Evolutionary conservation across 2,329 filamentous ascomycete genomes (phyloP).

Genomic region (Monosporascus cannonballus): DNA sequence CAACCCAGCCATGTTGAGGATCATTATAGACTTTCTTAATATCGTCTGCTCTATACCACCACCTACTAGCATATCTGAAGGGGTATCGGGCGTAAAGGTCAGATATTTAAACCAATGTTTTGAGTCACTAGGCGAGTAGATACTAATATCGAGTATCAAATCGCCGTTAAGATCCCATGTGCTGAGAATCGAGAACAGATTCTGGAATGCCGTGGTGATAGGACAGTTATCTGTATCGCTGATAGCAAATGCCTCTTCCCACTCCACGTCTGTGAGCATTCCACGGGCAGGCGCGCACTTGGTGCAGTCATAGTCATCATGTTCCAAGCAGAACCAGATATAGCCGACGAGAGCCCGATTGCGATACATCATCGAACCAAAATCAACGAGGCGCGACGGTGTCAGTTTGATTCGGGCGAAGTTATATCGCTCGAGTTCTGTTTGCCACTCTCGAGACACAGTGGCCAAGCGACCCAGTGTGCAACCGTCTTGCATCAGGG

Average conservation of each 20-base stretch:
- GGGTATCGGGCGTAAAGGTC: conserved; percentile 19
- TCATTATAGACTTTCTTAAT: conserved; percentile 5
- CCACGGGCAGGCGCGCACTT: conserved; percentile 9
- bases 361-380: conserved; percentile 21
- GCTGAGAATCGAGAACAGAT: conserved; percentile 25
- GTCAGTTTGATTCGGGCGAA: conserved; percentile 26
- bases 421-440: conserved; percentile 20
- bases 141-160: conserved; percentile 31
- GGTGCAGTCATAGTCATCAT: conserved; percentile 21
- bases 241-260: conserved; percentile 17
- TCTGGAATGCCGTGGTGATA: conserved; percentile 23
- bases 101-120: conserved; percentile 31
- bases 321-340: conserved; percentile 26
- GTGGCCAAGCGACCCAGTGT: conserved; percentile 15
- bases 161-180: conserved; percentile 25
- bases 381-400: conserved; percentile 20
- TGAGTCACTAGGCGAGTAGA: conserved; percentile 31
- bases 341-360: conserved; percentile 21
- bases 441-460: conserved; percentile 28
- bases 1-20: conserved; percentile 17
- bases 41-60: conserved; percentile 10
- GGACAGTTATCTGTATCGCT: conserved; percentile 17
- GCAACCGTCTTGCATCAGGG: conserved; percentile 10
- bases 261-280: not conserved
- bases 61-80: conserved; percentile 3